Evolutionary conservation across 73 alveolate genomes (phyloP), one percentile per base, ranked within the genome.

Genomic region (Paramecium caudatum): DNA sequence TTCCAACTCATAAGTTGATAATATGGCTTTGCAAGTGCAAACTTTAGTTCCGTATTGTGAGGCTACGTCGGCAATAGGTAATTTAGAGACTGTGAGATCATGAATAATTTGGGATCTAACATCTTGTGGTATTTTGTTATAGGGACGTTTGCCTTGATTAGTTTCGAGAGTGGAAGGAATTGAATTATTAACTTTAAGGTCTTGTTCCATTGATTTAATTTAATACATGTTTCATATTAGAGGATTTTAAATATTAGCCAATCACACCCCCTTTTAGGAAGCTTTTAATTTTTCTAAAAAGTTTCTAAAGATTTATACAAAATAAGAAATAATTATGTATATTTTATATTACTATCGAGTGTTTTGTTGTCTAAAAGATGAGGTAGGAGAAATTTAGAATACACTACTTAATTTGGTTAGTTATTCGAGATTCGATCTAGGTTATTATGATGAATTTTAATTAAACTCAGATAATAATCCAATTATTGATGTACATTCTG

Each of bases 1-100:
- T 21, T 74, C 88, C 23, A 37, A 41, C 43, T 74, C 88, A 21
- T 74, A 74, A 41, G 88, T 74, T 21, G 43, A 68, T 19, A 74
- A 21, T 34, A 74, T 74, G 2, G 88, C 88, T 23, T 74, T 74
- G 65, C 88, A 74, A 9, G 88, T 74, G 21, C 88, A 74, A 10
- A 68, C 47, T 39, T 74, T 74, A 0, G 88, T 74, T 17, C 43
- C 30, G 16, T 12, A 74, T 43, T 74, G 36, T 25, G n/a, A 23
- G 5, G 88, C 88, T 16, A 74, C 88, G 16, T 74, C 55, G 2
- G 43, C 36, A 21, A 74, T 37, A 74, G 88, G 88, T 8, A 74
- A 21, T 23, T 74, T 37, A 3, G 36, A 63, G 19, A 74, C 88
- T 2, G 65, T 43, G 8, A 74, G 32, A 19, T 63, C 88, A 45